Conservation (phyloP, 1,284 basidiomycete genomes). For the Xanthoconium separans region DNA sequence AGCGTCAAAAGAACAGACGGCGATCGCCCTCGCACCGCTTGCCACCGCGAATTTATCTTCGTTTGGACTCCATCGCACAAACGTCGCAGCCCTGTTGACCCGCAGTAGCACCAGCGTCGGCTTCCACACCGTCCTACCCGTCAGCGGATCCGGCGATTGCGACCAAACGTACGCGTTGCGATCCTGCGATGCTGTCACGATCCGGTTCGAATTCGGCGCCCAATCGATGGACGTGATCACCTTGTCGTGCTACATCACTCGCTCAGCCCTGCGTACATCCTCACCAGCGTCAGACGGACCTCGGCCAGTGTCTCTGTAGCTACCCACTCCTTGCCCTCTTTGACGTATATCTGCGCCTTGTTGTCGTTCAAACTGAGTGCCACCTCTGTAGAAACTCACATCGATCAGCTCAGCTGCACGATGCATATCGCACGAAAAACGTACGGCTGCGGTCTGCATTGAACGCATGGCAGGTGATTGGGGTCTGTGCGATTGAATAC, state of each 20-base stretch:
- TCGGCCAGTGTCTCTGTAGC: constrained; percentile 82
- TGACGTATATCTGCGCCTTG: constrained; percentile 82
- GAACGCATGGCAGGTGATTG: constrained; percentile 92
- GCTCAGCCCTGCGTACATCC: background rate
- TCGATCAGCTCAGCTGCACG: constrained; percentile 12
- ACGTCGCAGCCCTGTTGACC: constrained; percentile 95
- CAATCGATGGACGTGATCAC: constrained; percentile 98
- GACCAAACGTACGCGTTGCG: constrained; percentile 99
- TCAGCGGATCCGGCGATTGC: constrained; percentile 69
- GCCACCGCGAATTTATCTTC: constrained; percentile 99
- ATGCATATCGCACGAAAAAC: constrained; percentile 29
- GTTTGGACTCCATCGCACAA: constrained; percentile 94
- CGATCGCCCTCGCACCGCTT: constrained; percentile 93
- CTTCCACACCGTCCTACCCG: constrained; percentile 80
- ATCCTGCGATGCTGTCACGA: constrained; percentile 98
- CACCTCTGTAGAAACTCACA: constrained; percentile 60
- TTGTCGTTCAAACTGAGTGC: constrained; percentile 91
- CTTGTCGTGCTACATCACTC: constrained; percentile 85
- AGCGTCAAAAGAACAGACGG: constrained; percentile 91
- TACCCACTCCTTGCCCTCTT: constrained; percentile 72
- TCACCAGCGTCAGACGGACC: constrained; percentile 44
- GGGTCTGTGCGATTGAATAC: constrained; percentile 75
- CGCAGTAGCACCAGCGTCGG: constrained; percentile 95
- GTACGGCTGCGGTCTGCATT: constrained; percentile 85
- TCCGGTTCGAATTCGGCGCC: constrained; percentile 94